These are phyloP conservation scores for Quercus tomentella DNA, from an alignment of 331 rosid species.

Conservation along the genomic window DNA sequence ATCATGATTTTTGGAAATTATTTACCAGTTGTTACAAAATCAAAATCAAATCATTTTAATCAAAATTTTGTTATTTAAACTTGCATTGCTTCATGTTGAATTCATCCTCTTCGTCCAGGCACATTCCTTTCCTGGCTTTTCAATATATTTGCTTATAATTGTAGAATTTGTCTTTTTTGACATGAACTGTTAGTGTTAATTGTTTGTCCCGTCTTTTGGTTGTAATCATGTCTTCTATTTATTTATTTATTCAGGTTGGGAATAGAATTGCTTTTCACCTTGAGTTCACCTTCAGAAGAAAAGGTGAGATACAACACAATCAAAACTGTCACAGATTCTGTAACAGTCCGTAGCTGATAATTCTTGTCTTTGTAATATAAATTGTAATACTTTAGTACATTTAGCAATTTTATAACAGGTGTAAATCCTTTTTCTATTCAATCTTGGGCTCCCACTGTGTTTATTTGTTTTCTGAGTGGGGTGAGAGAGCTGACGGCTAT, in stretches of 20 bases:
- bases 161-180: not conserved
- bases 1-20: slow-evolving; percentile 27
- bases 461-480: not conserved
- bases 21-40: not conserved
- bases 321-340: slow-evolving; percentile 27
- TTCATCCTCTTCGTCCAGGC: not conserved
- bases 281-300: slow-evolving; percentile 28
- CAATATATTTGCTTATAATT: not conserved
- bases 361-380: slow-evolving; percentile 16
- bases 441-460: not conserved
- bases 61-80: not conserved
- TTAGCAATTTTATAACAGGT: slow-evolving; percentile 14
- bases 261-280: slow-evolving; percentile 19
- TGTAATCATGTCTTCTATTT: not conserved
- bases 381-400: slow-evolving; percentile 13
- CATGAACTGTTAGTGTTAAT: not conserved
- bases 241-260: slow-evolving; percentile 32
- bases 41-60: not conserved
- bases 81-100: not conserved
- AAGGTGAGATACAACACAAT: slow-evolving; percentile 18
- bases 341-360: slow-evolving; percentile 19
- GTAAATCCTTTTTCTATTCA: not conserved
- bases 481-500: not conserved
- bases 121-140: not conserved
- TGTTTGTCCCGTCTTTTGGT: not conserved